These are phyloP conservation scores for Edaphochlamys debaryana DNA, from an alignment of 139 green algal genomes.

Conservation along the genomic window DNA sequence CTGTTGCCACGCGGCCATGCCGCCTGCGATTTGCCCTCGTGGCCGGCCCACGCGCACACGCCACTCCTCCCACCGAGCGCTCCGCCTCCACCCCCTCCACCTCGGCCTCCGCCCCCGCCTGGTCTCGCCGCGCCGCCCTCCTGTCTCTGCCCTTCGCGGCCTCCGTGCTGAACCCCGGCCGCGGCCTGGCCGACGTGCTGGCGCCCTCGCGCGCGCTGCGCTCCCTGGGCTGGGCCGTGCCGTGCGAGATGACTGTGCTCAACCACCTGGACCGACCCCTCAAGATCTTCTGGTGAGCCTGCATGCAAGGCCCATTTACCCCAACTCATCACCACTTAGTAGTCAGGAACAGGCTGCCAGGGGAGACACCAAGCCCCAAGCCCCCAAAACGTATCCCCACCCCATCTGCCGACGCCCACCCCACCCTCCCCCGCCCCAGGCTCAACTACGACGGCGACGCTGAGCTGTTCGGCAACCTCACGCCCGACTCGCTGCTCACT, in stretches of 20 bases:
- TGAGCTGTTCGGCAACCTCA: constrained; percentile 13
- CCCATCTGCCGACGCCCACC: background rate
- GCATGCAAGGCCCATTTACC: no score
- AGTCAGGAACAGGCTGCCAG: no score
- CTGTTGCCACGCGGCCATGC: no score
- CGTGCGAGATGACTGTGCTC: constrained; percentile 26
- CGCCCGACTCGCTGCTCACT: no score
- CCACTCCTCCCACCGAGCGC: no score
- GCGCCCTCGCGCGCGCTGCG: no score
- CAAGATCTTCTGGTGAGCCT: constrained; percentile 31
- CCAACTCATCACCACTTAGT: background rate
- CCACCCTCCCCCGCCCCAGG: background rate
- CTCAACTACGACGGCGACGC: constrained; percentile 38
- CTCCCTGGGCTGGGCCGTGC: constrained; percentile 9
- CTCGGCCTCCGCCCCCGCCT: background rate
- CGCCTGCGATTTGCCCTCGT: no score
- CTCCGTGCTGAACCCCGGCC: background rate
- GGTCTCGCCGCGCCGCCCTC: constrained; percentile 18
- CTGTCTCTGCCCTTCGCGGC: background rate
- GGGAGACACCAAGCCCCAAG: background rate
- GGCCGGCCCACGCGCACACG: no score
- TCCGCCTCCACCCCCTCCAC: no score
- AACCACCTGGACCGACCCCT: constrained; percentile 24
- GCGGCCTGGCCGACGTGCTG: no score
- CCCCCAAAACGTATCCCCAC: background rate